Conservation (phyloP, 257 asterid species). For the Fraxinus anomala region DNA sequence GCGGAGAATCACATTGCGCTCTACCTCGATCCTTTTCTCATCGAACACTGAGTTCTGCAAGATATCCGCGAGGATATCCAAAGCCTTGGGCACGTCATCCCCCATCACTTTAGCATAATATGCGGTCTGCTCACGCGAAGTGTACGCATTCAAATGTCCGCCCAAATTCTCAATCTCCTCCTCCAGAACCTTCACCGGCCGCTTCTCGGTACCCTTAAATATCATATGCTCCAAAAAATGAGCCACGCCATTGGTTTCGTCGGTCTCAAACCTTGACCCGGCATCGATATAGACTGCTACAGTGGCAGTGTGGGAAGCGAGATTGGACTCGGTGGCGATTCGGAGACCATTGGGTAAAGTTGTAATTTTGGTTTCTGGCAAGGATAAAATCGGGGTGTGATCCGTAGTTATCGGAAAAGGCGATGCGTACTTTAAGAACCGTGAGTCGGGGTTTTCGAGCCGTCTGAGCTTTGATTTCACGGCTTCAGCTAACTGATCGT, state of each 20-base stretch:
- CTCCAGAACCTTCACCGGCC: conserved; percentile 70
- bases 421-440: conserved; percentile 68
- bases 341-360: conserved; percentile 86
- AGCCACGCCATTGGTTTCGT: conserved; percentile 81
- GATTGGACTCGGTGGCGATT: conserved; percentile 82
- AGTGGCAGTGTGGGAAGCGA: conserved; percentile 70
- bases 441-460: conserved; percentile 67
- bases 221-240: conserved; percentile 98
- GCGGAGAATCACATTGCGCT: conserved; percentile 89
- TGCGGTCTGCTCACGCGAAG: conserved; percentile 91
- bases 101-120: conserved; percentile 83
- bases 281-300: conserved; percentile 94
- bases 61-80: conserved; percentile 83
- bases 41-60: conserved; percentile 82
- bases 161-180: conserved; percentile 99
- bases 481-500: conserved; percentile 78
- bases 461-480: conserved; percentile 59
- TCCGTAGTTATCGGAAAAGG: conserved; percentile 62
- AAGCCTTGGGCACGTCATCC: conserved; percentile 61
- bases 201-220: conserved; percentile 85
- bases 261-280: conserved; percentile 89
- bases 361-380: conserved; percentile 77
- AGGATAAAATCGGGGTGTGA: conserved; percentile 66
- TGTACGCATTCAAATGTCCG: conserved; percentile 95
- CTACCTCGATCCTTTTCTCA: conserved; percentile 60